Percentiles rank a stretch among this genome's conserved stretches.
phyloP scores from a whole-genome alignment of 148 eudicot species.

The Amaranthus hypochondriacus region DNA sequence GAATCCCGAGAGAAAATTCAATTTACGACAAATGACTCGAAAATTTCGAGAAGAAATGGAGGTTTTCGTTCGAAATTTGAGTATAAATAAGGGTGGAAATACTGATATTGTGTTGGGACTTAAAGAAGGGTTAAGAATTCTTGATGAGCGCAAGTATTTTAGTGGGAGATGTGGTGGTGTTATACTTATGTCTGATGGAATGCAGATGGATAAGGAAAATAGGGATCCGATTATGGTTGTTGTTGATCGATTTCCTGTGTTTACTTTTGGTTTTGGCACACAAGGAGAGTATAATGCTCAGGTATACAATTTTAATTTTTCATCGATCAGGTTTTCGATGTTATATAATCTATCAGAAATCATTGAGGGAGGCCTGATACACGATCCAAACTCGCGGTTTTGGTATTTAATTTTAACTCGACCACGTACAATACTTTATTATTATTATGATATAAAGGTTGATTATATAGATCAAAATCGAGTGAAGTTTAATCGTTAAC shows the following conservation, averaged over 20 bases:
- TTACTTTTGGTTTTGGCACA: slow-evolving; percentile 21
- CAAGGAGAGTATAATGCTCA: background rate
- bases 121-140: slow-evolving; percentile 10
- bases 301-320: background rate
- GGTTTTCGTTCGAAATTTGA: background rate
- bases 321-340: background rate
- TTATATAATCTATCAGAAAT: too few relatives aligned
- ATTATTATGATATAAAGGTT: too few relatives aligned
- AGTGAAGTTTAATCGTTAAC: too few relatives aligned
- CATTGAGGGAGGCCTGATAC: too few relatives aligned
- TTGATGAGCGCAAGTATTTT: background rate
- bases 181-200: slow-evolving; percentile 24
- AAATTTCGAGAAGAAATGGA: background rate
- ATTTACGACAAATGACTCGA: slow-evolving; percentile 5
- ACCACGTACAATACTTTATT: too few relatives aligned
- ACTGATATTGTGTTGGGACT: slow-evolving; percentile 17
- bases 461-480: too few relatives aligned
- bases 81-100: background rate
- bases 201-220: background rate
- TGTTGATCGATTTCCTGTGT: slow-evolving; percentile 12
- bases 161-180: slow-evolving; percentile 1
- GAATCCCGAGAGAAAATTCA: background rate
- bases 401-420: too few relatives aligned
- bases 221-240: background rate
- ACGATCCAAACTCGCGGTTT: too few relatives aligned